These are phyloP conservation scores for Globisporangium lucens DNA, from an alignment of 352 stramenopile species.

Conservation along the genomic window DNA sequence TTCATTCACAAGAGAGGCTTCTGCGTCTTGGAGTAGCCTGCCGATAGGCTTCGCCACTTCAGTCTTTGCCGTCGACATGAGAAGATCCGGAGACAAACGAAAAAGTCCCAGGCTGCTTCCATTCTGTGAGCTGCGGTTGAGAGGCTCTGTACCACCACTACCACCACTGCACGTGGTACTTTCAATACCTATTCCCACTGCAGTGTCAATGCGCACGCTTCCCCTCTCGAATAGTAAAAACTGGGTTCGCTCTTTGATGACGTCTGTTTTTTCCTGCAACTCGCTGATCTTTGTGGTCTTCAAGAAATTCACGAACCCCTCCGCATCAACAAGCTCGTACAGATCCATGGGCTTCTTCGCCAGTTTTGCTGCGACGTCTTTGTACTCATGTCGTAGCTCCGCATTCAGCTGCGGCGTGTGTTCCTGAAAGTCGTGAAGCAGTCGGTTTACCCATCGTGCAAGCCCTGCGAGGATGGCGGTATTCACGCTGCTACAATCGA, in stretches of 20 bases:
- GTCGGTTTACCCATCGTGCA: conserved; percentile 31
- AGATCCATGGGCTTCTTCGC: conserved; percentile 64
- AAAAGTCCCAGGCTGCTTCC: conserved; percentile 2
- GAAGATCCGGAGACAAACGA: conserved; percentile 32
- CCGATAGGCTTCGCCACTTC: conserved; percentile 57
- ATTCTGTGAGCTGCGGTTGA: neutral
- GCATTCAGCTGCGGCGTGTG: conserved; percentile 42
- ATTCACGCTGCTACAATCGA: conserved; percentile 56
- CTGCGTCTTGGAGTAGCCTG: conserved; percentile 48
- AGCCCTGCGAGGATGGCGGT: conserved; percentile 33
- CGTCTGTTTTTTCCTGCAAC: conserved; percentile 39
- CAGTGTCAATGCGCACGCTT: conserved; percentile 28
- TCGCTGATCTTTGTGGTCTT: conserved; percentile 41
- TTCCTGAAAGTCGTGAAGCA: conserved; percentile 53
- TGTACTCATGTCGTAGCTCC: conserved; percentile 67
- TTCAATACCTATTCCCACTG: neutral
- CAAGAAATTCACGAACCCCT: conserved; percentile 49
- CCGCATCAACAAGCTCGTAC: conserved; percentile 68
- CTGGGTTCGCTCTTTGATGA: conserved; percentile 55
- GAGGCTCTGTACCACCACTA: neutral
- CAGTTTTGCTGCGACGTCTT: conserved; percentile 60
- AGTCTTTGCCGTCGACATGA: conserved; percentile 67
- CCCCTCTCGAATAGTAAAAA: conserved; percentile 68
- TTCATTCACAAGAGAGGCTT: conserved; percentile 52
- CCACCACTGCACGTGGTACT: neutral